Percentiles rank a stretch among this genome's conserved stretches.
phyloP scores from a whole-genome alignment of 1,139 yeast genomes.

The Meyerozyma elateridarum region DNA sequence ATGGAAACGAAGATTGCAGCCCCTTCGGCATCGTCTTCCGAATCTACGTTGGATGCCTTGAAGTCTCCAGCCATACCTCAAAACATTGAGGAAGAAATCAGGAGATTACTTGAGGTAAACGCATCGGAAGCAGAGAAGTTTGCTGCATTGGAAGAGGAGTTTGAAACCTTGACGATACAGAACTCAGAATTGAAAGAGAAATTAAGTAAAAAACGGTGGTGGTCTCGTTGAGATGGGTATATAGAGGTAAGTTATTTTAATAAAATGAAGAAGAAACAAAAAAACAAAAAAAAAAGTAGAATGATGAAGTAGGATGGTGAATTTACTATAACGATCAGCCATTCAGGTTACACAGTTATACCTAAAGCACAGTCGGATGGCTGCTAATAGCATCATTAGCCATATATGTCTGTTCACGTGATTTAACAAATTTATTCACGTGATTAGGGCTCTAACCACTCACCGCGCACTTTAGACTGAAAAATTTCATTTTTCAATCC shows the following conservation, averaged over 20 bases:
- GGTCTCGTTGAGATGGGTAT: constrained; percentile 31
- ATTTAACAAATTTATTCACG: too few relatives aligned
- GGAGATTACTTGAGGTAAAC: constrained; percentile 42
- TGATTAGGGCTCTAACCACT: too few relatives aligned
- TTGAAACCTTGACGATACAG: constrained; percentile 23
- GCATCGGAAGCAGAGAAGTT: constrained; percentile 58
- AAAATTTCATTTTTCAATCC: too few relatives aligned
- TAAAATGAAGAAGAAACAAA: not conserved
- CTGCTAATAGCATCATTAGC: too few relatives aligned
- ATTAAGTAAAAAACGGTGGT: constrained; percentile 24
- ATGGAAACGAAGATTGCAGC: constrained; percentile 38
- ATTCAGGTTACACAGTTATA: too few relatives aligned
- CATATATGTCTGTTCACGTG: too few relatives aligned
- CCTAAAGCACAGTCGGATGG: too few relatives aligned
- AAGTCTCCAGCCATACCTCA: constrained; percentile 33
- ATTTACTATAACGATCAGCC: too few relatives aligned
- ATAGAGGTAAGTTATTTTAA: not conserved
- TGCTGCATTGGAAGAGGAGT: constrained; percentile 48
- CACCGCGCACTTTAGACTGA: too few relatives aligned
- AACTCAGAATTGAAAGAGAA: constrained; percentile 27
- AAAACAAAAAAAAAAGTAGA: constrained; percentile 4
- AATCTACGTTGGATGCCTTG: constrained; percentile 9
- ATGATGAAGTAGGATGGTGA: constrained; percentile 5
- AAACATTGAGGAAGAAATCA: constrained; percentile 44
- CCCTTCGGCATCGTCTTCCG: constrained; percentile 12